Evolutionary conservation across 176 grass and related monocot genomes (phyloP).

Genomic region (Musa itinerans): DNA sequence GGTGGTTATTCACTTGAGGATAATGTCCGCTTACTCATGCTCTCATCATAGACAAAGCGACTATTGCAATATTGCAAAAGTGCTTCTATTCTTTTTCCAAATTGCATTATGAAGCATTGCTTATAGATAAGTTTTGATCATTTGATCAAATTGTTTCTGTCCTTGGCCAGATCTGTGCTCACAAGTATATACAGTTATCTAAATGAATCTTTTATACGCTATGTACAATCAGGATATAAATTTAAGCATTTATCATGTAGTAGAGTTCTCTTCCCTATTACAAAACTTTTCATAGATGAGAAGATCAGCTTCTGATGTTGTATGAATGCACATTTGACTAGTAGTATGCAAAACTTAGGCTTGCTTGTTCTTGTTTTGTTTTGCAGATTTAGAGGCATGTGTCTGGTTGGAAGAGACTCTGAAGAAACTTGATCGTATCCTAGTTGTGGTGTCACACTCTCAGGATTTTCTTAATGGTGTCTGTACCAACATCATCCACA

Average conservation of each 20-base stretch:
- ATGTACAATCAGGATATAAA: no score
- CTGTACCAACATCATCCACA: constrained; percentile 93
- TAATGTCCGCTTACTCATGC: background rate
- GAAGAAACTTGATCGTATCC: constrained; percentile 76
- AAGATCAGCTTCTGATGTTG: background rate
- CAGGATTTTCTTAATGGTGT: constrained; percentile 92
- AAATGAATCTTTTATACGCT: no score
- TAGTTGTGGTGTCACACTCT: constrained; percentile 79
- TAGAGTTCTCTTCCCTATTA: no score
- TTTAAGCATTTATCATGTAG: no score
- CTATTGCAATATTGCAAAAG: background rate
- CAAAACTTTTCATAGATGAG: no score
- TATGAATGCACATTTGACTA: background rate
- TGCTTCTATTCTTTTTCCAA: background rate
- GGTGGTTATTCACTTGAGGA: background rate
- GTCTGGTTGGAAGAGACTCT: constrained; percentile 89
- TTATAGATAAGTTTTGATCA: no score
- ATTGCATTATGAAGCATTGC: no score
- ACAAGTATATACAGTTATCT: no score
- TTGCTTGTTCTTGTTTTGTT: constrained; percentile 1
- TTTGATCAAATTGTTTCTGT: no score
- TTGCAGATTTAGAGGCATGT: constrained; percentile 92
- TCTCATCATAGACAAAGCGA: background rate
- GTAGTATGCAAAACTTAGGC: background rate
- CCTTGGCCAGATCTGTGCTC: no score